Evolutionary conservation across 768 basidiomycete species (phyloP).

Genomic region (Russula dissimulans): DNA sequence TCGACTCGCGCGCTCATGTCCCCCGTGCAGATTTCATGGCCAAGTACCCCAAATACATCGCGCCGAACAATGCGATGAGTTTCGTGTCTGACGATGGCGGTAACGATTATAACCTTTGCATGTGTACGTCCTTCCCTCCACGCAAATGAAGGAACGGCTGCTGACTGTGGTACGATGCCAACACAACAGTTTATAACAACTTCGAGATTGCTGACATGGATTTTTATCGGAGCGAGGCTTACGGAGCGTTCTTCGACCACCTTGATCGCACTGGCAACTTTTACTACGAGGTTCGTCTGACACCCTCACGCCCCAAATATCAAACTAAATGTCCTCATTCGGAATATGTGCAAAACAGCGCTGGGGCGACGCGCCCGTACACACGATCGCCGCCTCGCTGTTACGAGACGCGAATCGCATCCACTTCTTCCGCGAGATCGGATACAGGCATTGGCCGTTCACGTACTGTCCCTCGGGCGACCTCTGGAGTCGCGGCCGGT

Average conservation of each 20-base stretch:
- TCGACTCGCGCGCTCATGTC: too few relatives aligned
- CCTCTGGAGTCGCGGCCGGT: constrained; percentile 35
- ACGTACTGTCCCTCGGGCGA: constrained; percentile 39
- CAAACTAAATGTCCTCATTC: background rate
- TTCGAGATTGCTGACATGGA: constrained; percentile 85
- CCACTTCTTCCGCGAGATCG: constrained; percentile 80
- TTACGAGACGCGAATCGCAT: constrained; percentile 67
- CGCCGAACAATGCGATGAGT: constrained; percentile 55
- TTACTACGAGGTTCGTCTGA: constrained; percentile 63
- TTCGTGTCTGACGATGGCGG: constrained; percentile 69
- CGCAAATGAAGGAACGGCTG: background rate
- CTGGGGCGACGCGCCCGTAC: constrained; percentile 85
- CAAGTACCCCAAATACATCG: constrained; percentile 50
- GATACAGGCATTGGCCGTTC: constrained; percentile 74
- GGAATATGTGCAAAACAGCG: constrained; percentile 30
- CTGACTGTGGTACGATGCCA: background rate
- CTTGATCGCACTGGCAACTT: constrained; percentile 80
- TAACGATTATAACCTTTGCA: constrained; percentile 64
- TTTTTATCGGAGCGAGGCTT: constrained; percentile 77
- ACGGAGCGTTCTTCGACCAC: constrained; percentile 74
- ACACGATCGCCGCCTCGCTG: constrained; percentile 72
- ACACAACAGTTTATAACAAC: constrained; percentile 72
- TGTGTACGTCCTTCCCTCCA: constrained; percentile 38
- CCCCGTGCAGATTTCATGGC: constrained; percentile 50
- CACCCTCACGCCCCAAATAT: constrained; percentile 18